Percentiles rank a stretch among this genome's conserved stretches.
These are phyloP conservation scores for Cajanus cajan DNA, from an alignment of 306 rosid species.

Conservation along the genomic window DNA sequence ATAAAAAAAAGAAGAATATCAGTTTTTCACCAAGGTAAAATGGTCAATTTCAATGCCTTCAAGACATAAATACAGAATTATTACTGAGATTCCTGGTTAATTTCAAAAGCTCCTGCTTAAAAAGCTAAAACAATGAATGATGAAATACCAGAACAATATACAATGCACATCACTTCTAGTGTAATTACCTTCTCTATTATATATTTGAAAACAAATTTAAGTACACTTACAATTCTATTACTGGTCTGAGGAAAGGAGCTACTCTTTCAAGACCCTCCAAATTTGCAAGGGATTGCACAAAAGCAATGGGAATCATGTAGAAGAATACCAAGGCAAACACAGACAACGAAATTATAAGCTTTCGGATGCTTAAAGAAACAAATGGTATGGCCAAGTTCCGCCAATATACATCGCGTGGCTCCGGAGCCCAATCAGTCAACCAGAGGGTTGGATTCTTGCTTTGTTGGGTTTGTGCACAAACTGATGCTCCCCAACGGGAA, in stretches of 20 bases:
- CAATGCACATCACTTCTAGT: background rate
- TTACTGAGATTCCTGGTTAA: background rate
- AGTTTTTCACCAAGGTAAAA: background rate
- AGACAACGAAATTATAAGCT: slow-evolving; percentile 55
- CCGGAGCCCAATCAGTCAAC: slow-evolving; percentile 98
- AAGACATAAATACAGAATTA: background rate
- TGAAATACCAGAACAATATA: background rate
- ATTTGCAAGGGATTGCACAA: slow-evolving; percentile 97
- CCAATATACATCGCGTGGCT: slow-evolving; percentile 89
- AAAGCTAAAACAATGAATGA: background rate
- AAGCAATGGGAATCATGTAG: slow-evolving; percentile 98
- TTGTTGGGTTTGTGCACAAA: slow-evolving; percentile 97
- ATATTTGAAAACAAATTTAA: slow-evolving; percentile 1
- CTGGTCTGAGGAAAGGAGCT: slow-evolving; percentile 95
- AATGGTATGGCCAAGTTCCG: slow-evolving; percentile 92
- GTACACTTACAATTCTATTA: slow-evolving; percentile 82
- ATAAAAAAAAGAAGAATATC: background rate
- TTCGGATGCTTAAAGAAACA: slow-evolving; percentile 77
- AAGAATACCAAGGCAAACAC: slow-evolving; percentile 94
- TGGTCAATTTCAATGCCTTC: background rate
- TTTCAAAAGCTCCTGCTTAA: background rate
- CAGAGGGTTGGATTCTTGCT: slow-evolving; percentile 91
- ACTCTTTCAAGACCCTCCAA: slow-evolving; percentile 97
- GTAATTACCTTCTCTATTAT: slow-evolving; percentile 2
- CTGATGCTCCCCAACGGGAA: slow-evolving; percentile 96